A percentile compares a stretch with the other conserved stretches of the same genome.
phyloP scores from a whole-genome alignment of 495 filamentous ascomycete species.

The Hypoxylon lienhwacheense region DNA sequence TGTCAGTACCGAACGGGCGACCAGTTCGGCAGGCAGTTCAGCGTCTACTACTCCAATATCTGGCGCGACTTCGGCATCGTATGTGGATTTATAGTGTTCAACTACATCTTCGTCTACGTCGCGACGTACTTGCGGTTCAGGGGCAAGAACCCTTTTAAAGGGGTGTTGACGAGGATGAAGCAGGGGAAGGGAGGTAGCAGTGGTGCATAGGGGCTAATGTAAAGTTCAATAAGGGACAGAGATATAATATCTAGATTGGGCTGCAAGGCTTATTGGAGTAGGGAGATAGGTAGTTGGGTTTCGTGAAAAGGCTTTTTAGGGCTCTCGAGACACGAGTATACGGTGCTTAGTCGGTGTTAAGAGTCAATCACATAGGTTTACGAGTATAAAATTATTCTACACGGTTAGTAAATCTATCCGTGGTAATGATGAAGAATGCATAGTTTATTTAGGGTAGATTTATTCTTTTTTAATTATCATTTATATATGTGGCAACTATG shows the following conservation, averaged over 20 bases:
- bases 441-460: background rate
- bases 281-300: background rate
- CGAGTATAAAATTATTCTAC: background rate
- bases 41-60: conserved; percentile 36
- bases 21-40: conserved; percentile 37
- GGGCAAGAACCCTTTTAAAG: conserved; percentile 35
- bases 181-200: background rate
- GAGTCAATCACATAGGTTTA: too few species aligned
- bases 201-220: background rate
- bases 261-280: background rate
- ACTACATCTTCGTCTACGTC: conserved; percentile 54
- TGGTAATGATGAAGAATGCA: background rate
- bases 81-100: conserved; percentile 58
- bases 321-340: background rate
- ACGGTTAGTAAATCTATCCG: background rate
- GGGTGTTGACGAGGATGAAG: conserved; percentile 8
- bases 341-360: too few species aligned
- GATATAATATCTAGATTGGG: background rate
- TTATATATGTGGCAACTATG: too few species aligned
- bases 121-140: conserved; percentile 47
- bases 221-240: background rate
- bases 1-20: conserved; percentile 36
- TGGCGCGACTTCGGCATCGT: conserved; percentile 56
- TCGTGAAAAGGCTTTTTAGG: background rate
- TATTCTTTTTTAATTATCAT: too few species aligned